Conservation (phyloP, 768 basidiomycete genomes). For the Clathrus columnatus region DNA sequence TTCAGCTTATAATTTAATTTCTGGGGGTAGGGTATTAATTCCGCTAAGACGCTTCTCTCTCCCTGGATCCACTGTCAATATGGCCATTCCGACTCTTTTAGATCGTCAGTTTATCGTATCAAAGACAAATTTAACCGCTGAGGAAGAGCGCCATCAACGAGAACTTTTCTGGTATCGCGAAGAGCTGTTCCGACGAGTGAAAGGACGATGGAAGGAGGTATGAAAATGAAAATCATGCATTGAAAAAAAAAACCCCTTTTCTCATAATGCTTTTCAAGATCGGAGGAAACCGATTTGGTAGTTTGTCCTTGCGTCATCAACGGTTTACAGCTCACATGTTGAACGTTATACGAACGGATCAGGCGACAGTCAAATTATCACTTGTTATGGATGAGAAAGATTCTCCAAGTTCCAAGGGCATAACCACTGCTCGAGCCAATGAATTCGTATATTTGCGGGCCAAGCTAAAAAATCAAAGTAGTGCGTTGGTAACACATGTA, state of each 20-base stretch:
- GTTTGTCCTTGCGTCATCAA: conserved; percentile 69
- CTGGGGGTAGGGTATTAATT: conserved; percentile 46
- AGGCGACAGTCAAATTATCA: conserved; percentile 49
- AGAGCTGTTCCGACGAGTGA: conserved; percentile 61
- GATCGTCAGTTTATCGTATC: conserved; percentile 88
- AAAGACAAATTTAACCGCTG: conserved; percentile 51
- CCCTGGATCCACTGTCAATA: conserved; percentile 43
- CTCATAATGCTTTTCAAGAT: conserved; percentile 38
- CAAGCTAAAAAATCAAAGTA: conserved; percentile 52
- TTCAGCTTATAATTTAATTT: background rate
- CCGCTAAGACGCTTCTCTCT: conserved; percentile 67
- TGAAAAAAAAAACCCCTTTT: background rate
- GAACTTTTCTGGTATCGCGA: conserved; percentile 97
- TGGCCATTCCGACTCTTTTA: conserved; percentile 75
- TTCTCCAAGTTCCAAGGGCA: conserved; percentile 28
- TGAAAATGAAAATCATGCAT: conserved; percentile 15
- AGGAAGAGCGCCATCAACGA: conserved; percentile 54
- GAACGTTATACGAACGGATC: conserved; percentile 62
- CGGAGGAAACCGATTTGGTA: conserved; percentile 68
- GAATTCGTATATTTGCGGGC: conserved; percentile 55
- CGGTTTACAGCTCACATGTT: conserved; percentile 74
- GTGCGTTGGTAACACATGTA: conserved; percentile 34
- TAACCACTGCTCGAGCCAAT: conserved; percentile 45
- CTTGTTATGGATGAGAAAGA: conserved; percentile 29
- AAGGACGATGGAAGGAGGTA: conserved; percentile 83